A percentile compares a stretch with the other conserved stretches of the same genome.
These are phyloP conservation scores for Fomitopsis betulina DNA, from an alignment of 1,284 basidiomycete genomes.

Conservation along the genomic window DNA sequence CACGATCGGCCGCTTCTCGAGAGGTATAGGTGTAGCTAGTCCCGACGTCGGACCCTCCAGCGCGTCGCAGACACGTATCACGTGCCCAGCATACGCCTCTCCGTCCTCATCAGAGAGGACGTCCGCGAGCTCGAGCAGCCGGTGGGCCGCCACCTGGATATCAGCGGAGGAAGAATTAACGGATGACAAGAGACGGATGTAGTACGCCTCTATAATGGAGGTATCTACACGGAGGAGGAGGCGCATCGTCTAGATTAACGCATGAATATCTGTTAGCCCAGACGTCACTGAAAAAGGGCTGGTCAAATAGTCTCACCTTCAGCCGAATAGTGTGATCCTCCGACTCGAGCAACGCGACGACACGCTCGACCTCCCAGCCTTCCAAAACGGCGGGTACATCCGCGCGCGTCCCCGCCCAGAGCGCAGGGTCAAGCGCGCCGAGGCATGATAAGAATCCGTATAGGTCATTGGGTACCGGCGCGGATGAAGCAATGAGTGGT, in stretches of 20 bases:
- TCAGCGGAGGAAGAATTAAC: constrained; percentile 31
- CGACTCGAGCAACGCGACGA: constrained; percentile 62
- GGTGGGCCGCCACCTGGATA: constrained; percentile 34
- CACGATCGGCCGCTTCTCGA: constrained; percentile 37
- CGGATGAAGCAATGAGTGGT: constrained; percentile 47
- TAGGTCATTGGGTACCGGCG: constrained; percentile 52
- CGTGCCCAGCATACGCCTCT: constrained; percentile 50
- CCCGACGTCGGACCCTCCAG: constrained; percentile 30
- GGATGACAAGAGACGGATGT: constrained; percentile 38
- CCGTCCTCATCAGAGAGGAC: constrained; percentile 47
- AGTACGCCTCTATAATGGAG: constrained; percentile 52
- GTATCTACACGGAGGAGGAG: constrained; percentile 53
- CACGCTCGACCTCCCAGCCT: constrained; percentile 61
- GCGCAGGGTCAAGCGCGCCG: constrained; percentile 44
- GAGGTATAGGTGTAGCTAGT: constrained; percentile 9
- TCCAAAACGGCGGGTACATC: constrained; percentile 51
- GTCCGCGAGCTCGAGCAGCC: constrained; percentile 54
- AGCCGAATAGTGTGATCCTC: constrained; percentile 53
- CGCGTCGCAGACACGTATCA: constrained; percentile 41
- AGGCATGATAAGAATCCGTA: constrained; percentile 65
- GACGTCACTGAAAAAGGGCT: background rate
- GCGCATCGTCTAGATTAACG: constrained; percentile 43
- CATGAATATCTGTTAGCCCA: background rate
- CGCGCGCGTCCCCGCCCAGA: constrained; percentile 62
- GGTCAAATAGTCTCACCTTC: constrained; percentile 36